Percentiles rank a stretch among this genome's conserved stretches.
phyloP scores from a whole-genome alignment of 305 asterid genomes.

The Fraxinus sp. region DNA sequence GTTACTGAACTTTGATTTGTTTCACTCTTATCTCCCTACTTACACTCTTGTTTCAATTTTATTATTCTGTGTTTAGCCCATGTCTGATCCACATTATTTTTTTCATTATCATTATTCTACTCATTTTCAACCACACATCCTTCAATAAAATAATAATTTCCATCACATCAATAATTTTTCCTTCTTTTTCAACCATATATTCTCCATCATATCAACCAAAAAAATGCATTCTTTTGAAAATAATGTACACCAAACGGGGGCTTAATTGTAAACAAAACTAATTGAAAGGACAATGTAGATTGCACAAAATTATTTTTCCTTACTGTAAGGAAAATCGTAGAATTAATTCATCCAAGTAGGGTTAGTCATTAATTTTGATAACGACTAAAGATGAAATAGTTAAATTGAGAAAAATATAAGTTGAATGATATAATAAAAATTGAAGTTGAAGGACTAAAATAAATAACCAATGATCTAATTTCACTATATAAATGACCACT shows the following conservation, averaged over 20 bases:
- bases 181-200: no score
- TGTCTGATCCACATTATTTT: no score
- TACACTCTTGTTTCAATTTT: background rate
- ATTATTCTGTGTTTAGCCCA: no score
- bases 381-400: background rate
- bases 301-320: background rate
- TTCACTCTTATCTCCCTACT: background rate
- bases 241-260: no score
- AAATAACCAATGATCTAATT: background rate
- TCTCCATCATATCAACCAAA: no score
- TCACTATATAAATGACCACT: constrained; percentile 21
- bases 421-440: background rate
- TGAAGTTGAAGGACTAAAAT: background rate
- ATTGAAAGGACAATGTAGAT: background rate
- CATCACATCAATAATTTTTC: no score
- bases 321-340: background rate
- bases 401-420: background rate
- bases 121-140: no score
- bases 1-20: background rate
- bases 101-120: no score
- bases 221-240: no score
- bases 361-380: background rate
- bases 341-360: background rate
- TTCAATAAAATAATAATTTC: no score
- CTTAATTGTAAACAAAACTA: background rate